A percentile compares a stretch with the other conserved stretches of the same genome.
Evolutionary conservation across 2,329 filamentous ascomycete species (phyloP).

Genomic region (Sporothrix pallida): DNA sequence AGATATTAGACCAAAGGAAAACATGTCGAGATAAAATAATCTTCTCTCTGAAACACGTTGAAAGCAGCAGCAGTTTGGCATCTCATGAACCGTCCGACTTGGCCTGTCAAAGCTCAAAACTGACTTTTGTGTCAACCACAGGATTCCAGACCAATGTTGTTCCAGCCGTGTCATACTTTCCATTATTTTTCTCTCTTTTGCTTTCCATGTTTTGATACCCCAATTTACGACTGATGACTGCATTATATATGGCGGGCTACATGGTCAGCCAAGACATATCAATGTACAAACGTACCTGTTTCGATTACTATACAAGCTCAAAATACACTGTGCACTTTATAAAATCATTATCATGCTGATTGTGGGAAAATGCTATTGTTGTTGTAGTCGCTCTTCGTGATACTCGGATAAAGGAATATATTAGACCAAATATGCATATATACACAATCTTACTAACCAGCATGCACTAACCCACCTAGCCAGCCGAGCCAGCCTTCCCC

Average conservation of each 20-base stretch:
- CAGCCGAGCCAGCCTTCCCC: conserved; percentile 22
- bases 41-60: conserved; percentile 55
- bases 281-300: not conserved
- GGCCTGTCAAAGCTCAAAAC: not conserved
- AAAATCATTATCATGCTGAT: not conserved
- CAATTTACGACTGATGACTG: conserved; percentile 7
- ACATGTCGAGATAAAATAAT: conserved; percentile 52
- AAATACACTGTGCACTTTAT: not conserved
- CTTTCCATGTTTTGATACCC: not conserved
- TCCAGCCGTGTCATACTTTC: too few relatives aligned
- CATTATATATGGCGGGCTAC: not conserved
- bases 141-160: not conserved
- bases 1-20: conserved; percentile 37
- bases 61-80: not conserved
- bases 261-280: not conserved
- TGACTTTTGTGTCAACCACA: not conserved
- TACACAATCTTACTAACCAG: not conserved
- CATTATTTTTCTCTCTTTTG: not conserved
- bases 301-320: not conserved
- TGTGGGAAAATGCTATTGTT: not conserved
- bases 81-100: too few relatives aligned
- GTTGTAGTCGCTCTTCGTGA: too few relatives aligned
- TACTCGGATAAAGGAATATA: not conserved
- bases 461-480: not conserved
- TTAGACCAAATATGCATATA: not conserved